Conservation (phyloP, 306 rosid species). For the Lotus japonicus region DNA sequence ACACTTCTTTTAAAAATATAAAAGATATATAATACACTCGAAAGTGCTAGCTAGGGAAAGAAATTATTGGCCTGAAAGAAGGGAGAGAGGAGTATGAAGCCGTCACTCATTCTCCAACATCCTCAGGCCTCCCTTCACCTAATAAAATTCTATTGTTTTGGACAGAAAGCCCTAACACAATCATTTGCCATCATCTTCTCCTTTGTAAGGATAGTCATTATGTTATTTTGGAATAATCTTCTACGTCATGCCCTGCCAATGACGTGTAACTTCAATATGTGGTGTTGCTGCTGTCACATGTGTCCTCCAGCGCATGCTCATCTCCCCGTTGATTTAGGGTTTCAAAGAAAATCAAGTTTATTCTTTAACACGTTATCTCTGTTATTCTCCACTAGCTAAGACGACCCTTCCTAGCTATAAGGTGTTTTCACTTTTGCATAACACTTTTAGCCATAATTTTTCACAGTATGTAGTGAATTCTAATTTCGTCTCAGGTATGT, state of each 20-base stretch:
- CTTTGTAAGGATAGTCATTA: constrained; percentile 27
- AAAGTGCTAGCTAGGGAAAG: background rate
- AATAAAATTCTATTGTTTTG: constrained; percentile 49
- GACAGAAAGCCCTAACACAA: constrained; percentile 56
- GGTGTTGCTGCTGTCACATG: constrained; percentile 29
- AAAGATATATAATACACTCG: background rate
- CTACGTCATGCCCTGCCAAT: constrained; percentile 46
- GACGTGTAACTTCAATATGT: constrained; percentile 50
- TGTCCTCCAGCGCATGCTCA: constrained; percentile 30
- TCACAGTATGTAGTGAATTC: no score
- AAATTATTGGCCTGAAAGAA: constrained; percentile 51
- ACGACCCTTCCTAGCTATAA: background rate
- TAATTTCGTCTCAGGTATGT: no score
- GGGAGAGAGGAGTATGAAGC: constrained; percentile 61
- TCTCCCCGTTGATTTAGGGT: constrained; percentile 56
- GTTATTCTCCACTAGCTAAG: background rate
- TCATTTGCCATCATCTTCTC: constrained; percentile 39
- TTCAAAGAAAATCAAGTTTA: background rate
- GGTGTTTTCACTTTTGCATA: constrained; percentile 11
- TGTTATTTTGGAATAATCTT: constrained; percentile 43
- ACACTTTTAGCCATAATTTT: background rate
- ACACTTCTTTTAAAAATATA: no score
- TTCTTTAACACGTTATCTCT: background rate
- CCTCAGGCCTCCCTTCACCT: constrained; percentile 37
- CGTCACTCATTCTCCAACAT: constrained; percentile 99